A percentile compares a stretch with the other conserved stretches of the same genome.
These are phyloP conservation scores for Grosmannia clavigera DNA, from an alignment of 2,329 filamentous ascomycete genomes.

Conservation along the genomic window DNA sequence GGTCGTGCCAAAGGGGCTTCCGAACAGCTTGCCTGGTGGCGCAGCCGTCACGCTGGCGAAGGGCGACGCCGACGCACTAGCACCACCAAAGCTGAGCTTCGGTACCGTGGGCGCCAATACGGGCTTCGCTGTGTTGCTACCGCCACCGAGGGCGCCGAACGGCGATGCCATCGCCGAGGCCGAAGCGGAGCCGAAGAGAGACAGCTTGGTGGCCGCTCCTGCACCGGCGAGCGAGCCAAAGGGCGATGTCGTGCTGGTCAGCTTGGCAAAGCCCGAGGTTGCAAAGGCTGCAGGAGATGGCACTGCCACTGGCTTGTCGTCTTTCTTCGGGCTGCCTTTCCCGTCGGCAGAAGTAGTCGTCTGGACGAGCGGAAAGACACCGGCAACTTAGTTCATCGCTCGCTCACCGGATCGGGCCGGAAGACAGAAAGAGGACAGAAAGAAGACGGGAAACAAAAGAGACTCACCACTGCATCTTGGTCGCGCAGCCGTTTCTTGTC, in stretches of 20 bases:
- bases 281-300: slow-evolving; percentile 52
- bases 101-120: slow-evolving; percentile 22
- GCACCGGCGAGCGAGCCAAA: slow-evolving; percentile 44
- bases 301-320: slow-evolving; percentile 10
- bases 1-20: slow-evolving; percentile 30
- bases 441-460: background rate
- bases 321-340: slow-evolving; percentile 8
- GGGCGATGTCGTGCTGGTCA: slow-evolving; percentile 50
- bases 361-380: slow-evolving; percentile 1
- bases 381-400: background rate
- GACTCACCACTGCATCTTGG: slow-evolving; percentile 22
- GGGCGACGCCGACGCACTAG: slow-evolving; percentile 26
- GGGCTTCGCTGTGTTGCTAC: slow-evolving; percentile 17
- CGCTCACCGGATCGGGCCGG: background rate
- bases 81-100: slow-evolving; percentile 37
- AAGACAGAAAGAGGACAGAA: background rate
- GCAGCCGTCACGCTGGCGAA: slow-evolving; percentile 24
- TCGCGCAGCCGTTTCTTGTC: slow-evolving; percentile 55
- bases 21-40: slow-evolving; percentile 2
- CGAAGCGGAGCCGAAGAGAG: slow-evolving; percentile 32
- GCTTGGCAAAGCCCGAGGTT: slow-evolving; percentile 54
- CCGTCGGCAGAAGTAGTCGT: slow-evolving; percentile 14
- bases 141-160: slow-evolving; percentile 20
- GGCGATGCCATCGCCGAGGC: slow-evolving; percentile 26
- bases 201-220: slow-evolving; percentile 31